Evolutionary conservation across 345 rosid genomes (phyloP), one percentile per base, ranked within the genome.

Genomic region (Aquilaria malaccensis): DNA sequence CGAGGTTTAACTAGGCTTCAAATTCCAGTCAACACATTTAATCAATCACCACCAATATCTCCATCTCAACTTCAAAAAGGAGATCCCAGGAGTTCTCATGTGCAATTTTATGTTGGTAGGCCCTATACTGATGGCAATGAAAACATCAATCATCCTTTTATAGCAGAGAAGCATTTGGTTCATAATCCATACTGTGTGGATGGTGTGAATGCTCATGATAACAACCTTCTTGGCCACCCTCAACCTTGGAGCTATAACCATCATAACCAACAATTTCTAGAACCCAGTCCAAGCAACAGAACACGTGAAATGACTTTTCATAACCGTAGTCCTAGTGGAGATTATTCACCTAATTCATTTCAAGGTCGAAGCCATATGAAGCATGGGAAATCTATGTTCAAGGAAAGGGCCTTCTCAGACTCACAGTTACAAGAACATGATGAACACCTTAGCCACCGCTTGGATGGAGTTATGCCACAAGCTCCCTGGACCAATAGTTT

Each of bases 351-450:
- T 37, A 55, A 37, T 68, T 60, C 57, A 12, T 57, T 51, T 11
- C 11, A 59, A 48, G 54, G 62, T 59, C 81, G 64, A 63, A 72
- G 62, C 56, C 69, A 73, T 67, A 43, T 12, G 13, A 75, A 55
- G 50, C 56, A 73, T 13, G 74, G 59, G 60, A 70, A 60, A 66
- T 62, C 69, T 52, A 58, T 33, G 46, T 75, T 76, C 33, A 81
- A 33, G 79, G 89, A 80, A 63, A 78, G 81, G 69, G 72, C 81
- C 64, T 70, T 76, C 52, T 84, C 89, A 37, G 89, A 86, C 65
- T 77, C 89, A 2, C 72, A 59, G 59, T 74, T 87, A 63, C 73
- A 66, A 55, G 82, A 58, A 50, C 83, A 67, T 60, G 76, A 77
- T 43, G 79, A 74, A 64, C 69, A 33, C 58, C 55, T 64, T 2